A percentile compares a stretch with the other conserved stretches of the same genome.
Evolutionary conservation across 768 basidiomycete genomes (phyloP).

Genomic region (Mycena crocata): DNA sequence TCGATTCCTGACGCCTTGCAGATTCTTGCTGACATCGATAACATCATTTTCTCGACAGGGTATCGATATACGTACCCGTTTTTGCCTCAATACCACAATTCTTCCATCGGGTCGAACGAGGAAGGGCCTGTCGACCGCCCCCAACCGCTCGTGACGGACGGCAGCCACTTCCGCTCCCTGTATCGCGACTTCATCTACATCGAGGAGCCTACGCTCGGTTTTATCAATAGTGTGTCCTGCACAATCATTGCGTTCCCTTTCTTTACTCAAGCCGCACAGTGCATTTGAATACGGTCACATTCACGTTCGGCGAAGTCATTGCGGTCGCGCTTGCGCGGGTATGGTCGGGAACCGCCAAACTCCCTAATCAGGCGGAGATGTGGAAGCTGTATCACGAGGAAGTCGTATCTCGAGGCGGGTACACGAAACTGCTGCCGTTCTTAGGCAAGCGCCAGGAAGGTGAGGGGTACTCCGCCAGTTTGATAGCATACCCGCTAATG

Average conservation of each 20-base stretch:
- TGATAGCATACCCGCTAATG: background rate
- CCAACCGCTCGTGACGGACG: constrained; percentile 40
- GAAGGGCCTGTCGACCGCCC: constrained; percentile 24
- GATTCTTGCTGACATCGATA: constrained; percentile 41
- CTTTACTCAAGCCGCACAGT: background rate
- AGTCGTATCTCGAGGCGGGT: constrained; percentile 27
- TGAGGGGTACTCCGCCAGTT: constrained; percentile 2
- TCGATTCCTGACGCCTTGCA: background rate
- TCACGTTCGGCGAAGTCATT: constrained; percentile 25
- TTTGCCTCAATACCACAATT: constrained; percentile 43
- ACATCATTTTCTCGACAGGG: constrained; percentile 45
- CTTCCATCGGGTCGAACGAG: constrained; percentile 24
- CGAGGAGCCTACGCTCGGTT: constrained; percentile 45
- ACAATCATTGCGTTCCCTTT: background rate
- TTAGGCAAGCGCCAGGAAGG: background rate
- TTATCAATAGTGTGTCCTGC: constrained; percentile 30
- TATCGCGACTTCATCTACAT: constrained; percentile 46
- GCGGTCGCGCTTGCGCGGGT: constrained; percentile 33
- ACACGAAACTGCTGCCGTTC: constrained; percentile 27
- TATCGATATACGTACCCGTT: constrained; percentile 46
- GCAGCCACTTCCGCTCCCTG: constrained; percentile 40
- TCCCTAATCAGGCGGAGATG: constrained; percentile 31
- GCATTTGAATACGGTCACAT: constrained; percentile 27
- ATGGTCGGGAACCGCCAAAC: constrained; percentile 31
- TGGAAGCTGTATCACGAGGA: constrained; percentile 31